Evolutionary conservation across 192 early-diverging fungal species (phyloP).

Genomic region (Pilobolus umbonatus): DNA sequence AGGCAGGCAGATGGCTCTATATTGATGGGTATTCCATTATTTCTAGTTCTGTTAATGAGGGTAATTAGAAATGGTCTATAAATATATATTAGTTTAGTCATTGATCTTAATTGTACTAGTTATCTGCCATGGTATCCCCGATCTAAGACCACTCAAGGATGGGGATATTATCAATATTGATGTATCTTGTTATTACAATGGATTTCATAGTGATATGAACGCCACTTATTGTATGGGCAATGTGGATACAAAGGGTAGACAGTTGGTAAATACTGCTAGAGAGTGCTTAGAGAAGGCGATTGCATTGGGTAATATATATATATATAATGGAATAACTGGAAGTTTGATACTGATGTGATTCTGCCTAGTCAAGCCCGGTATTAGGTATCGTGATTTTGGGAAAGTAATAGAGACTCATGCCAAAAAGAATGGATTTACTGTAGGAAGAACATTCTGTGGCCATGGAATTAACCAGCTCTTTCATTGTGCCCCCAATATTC

Average conservation of each 20-base stretch:
- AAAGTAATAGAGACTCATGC: constrained; percentile 86
- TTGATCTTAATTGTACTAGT: too few relatives aligned
- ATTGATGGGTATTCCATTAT: background rate
- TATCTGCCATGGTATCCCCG: constrained; percentile 99
- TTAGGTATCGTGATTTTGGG: constrained; percentile 87
- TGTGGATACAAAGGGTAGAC: constrained; percentile 66
- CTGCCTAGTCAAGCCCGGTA: constrained; percentile 77
- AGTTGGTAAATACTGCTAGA: constrained; percentile 75
- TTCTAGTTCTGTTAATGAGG: constrained; percentile 43
- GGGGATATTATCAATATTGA: constrained; percentile 98
- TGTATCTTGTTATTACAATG: constrained; percentile 82
- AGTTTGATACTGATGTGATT: background rate
- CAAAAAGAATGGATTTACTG: constrained; percentile 76
- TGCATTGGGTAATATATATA: constrained; percentile 63
- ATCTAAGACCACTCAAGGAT: constrained; percentile 84
- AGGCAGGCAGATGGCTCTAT: background rate
- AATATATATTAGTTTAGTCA: too few relatives aligned
- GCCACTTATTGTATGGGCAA: constrained; percentile 89
- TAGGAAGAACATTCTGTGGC: constrained; percentile 87
- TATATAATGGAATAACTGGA: background rate
- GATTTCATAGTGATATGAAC: constrained; percentile 92
- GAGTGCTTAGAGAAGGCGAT: constrained; percentile 92
- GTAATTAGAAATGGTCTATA: too few relatives aligned
- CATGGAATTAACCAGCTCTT: constrained; percentile 89
- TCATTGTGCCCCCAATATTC: constrained; percentile 86